These are phyloP conservation scores for Aspergillus felis DNA, from an alignment of 2,329 filamentous ascomycete species.

Conservation along the genomic window DNA sequence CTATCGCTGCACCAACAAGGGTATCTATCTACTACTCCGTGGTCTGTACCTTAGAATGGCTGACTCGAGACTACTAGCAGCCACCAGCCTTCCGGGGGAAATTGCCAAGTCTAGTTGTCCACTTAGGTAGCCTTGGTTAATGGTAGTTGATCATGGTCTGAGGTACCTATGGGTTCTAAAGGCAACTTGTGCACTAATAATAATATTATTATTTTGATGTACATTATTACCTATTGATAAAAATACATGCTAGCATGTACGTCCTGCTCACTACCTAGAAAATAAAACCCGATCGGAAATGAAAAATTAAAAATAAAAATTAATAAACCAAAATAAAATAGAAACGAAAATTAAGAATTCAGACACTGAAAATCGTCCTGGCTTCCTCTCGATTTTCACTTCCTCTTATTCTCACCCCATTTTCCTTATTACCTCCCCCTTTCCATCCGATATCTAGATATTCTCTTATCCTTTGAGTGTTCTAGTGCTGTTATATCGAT, in stretches of 20 bases:
- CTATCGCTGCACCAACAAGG: background rate
- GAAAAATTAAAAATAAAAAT: background rate
- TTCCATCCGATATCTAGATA: background rate
- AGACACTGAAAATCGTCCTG: background rate
- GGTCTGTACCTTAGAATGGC: background rate
- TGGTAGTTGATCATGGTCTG: background rate
- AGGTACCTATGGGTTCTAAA: background rate
- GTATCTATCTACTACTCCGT: background rate
- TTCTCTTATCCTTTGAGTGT: background rate
- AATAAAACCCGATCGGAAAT: background rate
- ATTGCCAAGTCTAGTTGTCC: background rate
- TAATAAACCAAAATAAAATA: background rate
- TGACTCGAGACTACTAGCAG: background rate
- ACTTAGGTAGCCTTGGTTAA: background rate
- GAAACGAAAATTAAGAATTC: background rate
- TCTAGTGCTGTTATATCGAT: background rate
- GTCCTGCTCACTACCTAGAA: background rate
- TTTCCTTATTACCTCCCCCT: background rate
- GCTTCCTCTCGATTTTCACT: background rate
- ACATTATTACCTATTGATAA: background rate
- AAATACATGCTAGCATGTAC: background rate
- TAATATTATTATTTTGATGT: background rate
- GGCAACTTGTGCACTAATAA: background rate
- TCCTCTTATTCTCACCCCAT: background rate
- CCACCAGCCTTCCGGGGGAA: background rate